Conservation (phyloP, 1,284 basidiomycete genomes). For the Trichosporon inkin region DNA sequence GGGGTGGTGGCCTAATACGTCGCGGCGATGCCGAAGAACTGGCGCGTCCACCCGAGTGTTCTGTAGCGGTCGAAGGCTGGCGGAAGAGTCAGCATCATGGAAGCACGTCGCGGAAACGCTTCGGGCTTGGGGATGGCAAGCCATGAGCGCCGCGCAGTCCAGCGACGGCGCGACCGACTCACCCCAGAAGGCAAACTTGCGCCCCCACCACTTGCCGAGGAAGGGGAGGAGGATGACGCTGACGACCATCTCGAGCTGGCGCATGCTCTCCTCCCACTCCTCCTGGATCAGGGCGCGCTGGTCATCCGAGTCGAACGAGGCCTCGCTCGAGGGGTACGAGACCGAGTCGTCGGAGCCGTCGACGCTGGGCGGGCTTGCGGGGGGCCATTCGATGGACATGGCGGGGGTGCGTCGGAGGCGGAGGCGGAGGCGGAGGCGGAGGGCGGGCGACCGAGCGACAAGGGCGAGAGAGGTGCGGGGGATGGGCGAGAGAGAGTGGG, state of each 20-base stretch:
- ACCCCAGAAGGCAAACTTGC: constrained; percentile 82
- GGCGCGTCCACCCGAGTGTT: constrained; percentile 61
- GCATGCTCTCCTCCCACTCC: constrained; percentile 86
- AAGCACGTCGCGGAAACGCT: neutral
- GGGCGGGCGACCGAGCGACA: too few species aligned
- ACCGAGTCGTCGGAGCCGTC: constrained; percentile 20
- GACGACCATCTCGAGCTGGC: constrained; percentile 74
- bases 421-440: neutral
- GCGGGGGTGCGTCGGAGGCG: constrained; percentile 7
- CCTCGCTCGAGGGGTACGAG: constrained; percentile 53
- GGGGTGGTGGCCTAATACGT: too few species aligned
- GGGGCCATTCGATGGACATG: constrained; percentile 41
- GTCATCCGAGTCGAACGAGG: constrained; percentile 62
- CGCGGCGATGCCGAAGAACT: constrained; percentile 56
- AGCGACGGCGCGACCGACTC: constrained; percentile 41
- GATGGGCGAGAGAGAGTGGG: neutral
- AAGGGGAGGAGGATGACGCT: constrained; percentile 76
- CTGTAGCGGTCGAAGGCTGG: constrained; percentile 69
- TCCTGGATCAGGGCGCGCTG: constrained; percentile 66
- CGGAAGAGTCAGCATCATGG: constrained; percentile 1
- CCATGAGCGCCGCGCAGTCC: too few species aligned
- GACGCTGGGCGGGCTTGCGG: constrained; percentile 13
- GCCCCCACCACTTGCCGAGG: constrained; percentile 80
- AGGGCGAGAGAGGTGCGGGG: neutral
- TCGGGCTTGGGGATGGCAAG: neutral